Evolutionary conservation across 2,329 filamentous ascomycete genomes (phyloP).

Genomic region (Alternaria solani): DNA sequence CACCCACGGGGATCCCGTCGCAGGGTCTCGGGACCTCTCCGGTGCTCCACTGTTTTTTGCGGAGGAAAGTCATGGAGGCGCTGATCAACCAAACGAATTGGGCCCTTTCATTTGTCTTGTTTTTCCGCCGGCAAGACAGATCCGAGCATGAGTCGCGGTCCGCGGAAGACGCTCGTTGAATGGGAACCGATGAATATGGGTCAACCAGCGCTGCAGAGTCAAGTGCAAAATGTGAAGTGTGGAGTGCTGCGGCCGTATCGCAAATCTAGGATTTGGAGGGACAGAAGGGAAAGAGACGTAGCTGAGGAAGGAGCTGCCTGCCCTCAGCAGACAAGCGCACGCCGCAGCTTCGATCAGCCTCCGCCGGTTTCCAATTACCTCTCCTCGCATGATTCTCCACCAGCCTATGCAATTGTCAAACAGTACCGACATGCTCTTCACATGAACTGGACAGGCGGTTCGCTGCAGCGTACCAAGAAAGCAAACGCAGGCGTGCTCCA

Average conservation of each 20-base stretch:
- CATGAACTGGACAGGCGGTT: conserved; percentile 62
- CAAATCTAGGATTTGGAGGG: neutral
- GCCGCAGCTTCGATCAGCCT: neutral
- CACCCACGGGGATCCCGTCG: conserved; percentile 19
- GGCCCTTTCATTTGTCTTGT: conserved; percentile 14
- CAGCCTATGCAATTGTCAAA: neutral
- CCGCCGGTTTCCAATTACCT: neutral
- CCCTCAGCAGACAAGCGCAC: conserved; percentile 16
- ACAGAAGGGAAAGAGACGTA: neutral
- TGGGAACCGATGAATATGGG: neutral
- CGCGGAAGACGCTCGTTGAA: neutral
- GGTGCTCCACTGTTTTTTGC: conserved; percentile 25
- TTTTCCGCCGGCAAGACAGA: conserved; percentile 13
- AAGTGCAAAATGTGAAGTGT: neutral
- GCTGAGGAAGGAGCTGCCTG: conserved; percentile 2
- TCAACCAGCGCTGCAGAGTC: neutral
- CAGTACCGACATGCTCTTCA: neutral
- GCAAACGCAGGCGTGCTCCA: conserved; percentile 47
- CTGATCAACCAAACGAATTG: conserved; percentile 15
- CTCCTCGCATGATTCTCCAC: neutral
- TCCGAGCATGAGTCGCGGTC: conserved; percentile 5
- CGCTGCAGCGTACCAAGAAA: conserved; percentile 50
- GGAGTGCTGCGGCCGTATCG: neutral
- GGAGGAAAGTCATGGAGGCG: conserved; percentile 16
- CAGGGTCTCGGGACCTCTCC: conserved; percentile 22